Conservation (phyloP, 179 eudicot genomes). For the Vitellaria paradoxa region DNA sequence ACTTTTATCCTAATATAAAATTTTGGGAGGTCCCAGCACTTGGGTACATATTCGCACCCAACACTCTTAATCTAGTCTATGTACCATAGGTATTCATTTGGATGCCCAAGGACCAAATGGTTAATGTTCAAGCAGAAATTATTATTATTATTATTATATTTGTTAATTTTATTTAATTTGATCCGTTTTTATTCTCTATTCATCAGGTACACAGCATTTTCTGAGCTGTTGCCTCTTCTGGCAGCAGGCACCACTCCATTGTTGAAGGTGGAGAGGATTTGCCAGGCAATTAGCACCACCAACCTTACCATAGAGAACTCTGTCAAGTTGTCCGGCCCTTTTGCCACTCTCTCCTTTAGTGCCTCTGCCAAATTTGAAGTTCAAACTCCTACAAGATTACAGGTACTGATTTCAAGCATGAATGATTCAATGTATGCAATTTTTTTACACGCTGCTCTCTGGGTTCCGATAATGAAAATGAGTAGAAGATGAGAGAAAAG, state of each 20-base stretch:
- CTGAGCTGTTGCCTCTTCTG: constrained; percentile 89
- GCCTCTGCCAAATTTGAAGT: constrained; percentile 87
- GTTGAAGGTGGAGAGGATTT: constrained; percentile 70
- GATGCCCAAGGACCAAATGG: background rate
- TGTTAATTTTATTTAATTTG: constrained; percentile 5
- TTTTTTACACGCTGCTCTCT: background rate
- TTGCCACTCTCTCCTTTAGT: constrained; percentile 73
- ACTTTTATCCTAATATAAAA: no score
- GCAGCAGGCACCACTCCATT: constrained; percentile 64
- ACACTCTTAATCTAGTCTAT: no score
- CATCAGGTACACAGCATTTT: constrained; percentile 88
- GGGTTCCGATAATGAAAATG: background rate
- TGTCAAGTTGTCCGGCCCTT: constrained; percentile 62
- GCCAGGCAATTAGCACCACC: constrained; percentile 59
- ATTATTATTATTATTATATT: no score
- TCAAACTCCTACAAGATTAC: constrained; percentile 79
- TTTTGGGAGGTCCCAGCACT: no score
- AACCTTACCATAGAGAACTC: constrained; percentile 66
- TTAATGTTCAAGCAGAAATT: background rate
- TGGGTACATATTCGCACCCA: no score
- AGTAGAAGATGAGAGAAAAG: no score
- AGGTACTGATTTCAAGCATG: constrained; percentile 45
- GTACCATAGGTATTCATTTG: background rate
- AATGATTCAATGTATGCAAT: background rate
- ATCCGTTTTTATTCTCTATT: constrained; percentile 8